phyloP scores from a whole-genome alignment of 306 rosid genomes.

The Castanea sativa region DNA sequence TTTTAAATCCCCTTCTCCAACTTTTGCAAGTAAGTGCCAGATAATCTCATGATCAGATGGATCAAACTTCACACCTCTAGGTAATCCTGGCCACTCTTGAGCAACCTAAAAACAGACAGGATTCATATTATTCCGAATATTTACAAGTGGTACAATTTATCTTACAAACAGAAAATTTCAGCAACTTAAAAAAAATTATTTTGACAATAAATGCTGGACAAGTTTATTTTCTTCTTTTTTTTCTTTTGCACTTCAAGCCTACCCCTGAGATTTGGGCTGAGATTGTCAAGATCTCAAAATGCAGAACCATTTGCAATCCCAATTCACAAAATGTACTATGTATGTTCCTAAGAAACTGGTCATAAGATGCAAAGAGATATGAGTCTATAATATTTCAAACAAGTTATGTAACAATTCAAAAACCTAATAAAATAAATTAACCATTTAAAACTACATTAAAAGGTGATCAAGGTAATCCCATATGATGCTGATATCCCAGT shows the following conservation, averaged over 20 bases:
- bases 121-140: conserved; percentile 3
- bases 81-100: conserved; percentile 89
- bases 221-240: not conserved
- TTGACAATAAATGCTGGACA: not conserved
- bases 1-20: conserved; percentile 39
- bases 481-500: too few relatives aligned
- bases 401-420: not conserved
- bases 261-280: not conserved
- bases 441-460: too few relatives aligned
- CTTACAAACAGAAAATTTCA: not conserved
- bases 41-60: conserved; percentile 85
- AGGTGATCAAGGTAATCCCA: too few relatives aligned
- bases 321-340: not conserved
- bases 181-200: not conserved
- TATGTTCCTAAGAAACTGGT: not conserved
- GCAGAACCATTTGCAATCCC: not conserved
- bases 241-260: not conserved
- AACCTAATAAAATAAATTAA: too few relatives aligned
- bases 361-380: not conserved
- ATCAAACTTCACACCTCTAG: conserved; percentile 89
- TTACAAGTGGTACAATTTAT: not conserved
- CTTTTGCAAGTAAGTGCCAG: conserved; percentile 72
- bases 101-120: conserved; percentile 49
- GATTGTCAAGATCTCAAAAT: not conserved
- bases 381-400: not conserved